Conservation (phyloP, 164 flowering plant species). For the Platanus orientalis region DNA sequence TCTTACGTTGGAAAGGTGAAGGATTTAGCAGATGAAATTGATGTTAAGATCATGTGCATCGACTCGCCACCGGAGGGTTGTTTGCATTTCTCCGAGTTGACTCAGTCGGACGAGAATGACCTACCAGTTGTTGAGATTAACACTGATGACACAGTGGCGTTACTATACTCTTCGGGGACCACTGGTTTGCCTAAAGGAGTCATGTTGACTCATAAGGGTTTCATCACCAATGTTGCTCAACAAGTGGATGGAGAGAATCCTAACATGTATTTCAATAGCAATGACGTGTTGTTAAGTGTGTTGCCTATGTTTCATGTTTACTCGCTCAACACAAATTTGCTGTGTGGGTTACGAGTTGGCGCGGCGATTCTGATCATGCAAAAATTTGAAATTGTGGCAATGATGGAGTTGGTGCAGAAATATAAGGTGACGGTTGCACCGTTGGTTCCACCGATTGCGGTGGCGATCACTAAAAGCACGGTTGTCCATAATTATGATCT, state of each 20-base stretch:
- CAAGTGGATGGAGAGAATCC: conserved; percentile 97
- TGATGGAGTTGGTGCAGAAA: conserved; percentile 60
- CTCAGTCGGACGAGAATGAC: conserved; percentile 39
- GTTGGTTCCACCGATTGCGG: conserved; percentile 81
- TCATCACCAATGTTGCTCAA: conserved; percentile 83
- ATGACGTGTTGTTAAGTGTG: conserved; percentile 75
- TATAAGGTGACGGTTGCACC: conserved; percentile 73
- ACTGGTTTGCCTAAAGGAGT: no score
- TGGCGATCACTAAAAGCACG: conserved; percentile 68
- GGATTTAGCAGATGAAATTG: not conserved
- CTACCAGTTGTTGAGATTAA: conserved; percentile 46
- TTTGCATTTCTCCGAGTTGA: conserved; percentile 45
- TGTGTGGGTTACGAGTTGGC: conserved; percentile 72
- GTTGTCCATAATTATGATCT: conserved; percentile 59
- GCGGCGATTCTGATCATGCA: conserved; percentile 77
- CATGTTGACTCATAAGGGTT: conserved; percentile 73
- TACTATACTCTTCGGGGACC: conserved; percentile 95
- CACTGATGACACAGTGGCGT: conserved; percentile 74
- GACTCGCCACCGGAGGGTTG: no score
- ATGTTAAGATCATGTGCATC: not conserved
- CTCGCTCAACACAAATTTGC: conserved; percentile 66
- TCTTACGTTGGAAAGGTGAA: not conserved
- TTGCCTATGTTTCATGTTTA: conserved; percentile 85
- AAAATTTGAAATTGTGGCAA: conserved; percentile 51
- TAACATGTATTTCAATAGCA: conserved; percentile 45